Evolutionary conservation across 1,139 yeast species (phyloP), one percentile per base, ranked within the genome.

Genomic region (Blastobotrys proliferans): DNA sequence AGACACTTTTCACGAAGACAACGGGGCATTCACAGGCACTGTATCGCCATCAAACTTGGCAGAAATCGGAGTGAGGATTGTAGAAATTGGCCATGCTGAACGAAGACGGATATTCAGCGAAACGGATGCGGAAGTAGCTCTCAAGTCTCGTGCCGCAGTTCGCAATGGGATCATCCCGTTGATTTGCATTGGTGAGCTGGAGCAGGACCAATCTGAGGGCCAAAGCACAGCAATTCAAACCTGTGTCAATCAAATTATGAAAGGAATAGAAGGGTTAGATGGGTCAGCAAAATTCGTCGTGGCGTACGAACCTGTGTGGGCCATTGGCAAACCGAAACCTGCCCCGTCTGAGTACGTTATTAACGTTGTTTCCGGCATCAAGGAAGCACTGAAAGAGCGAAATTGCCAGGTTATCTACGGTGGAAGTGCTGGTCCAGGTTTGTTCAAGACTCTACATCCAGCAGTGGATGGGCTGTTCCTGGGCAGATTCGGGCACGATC

Each of bases 261-360:
- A 77, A 53, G 94, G 95, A 44, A 94, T 79, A 63, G 70, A 78
- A 49, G 18, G 18, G 9, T 79, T 74, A 76, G 29, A 11, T 11
- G 13, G 13, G n/a, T 16, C 13, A 16, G 29, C 11, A 5, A 26
- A 83, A 66, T 72, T 86, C 53, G 92, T 86, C 50, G 74, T 86
- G 67, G 96, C 95, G 56, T 86, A 86, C 70, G 95, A 86, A 70
- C 96, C 96, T 54, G 90, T 86, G 56, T 86, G 96, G 96, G 96
- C 96, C 53, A 86, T 86, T 59, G 96, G 96, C 70, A 83, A 58
- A 37, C 55, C 55, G 2, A 35, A 47, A 26, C 62, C 62, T 1
- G 62, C 62, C 6, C 51, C 48, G 10, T 35, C 56, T 3, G 48
- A 38, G 5, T 53, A 58, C 42, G 58, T 58, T 32, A 51, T 46